Base-by-base conservation (phyloP, 139 green algal species). In the Pleodorina starrii region DNA sequence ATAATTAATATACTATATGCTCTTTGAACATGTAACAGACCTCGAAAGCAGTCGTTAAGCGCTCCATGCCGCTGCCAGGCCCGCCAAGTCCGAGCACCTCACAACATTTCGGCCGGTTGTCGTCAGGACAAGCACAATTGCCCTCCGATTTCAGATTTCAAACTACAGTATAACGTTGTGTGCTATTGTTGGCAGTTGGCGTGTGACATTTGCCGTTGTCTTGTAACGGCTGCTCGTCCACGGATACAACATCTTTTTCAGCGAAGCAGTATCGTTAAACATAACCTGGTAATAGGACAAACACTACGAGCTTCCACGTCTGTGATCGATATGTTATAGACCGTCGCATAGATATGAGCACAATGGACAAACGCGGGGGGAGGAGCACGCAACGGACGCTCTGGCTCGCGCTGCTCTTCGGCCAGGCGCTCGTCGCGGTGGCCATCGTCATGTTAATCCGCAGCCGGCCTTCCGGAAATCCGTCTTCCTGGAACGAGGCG, bases 371-470 rank as follows among this genome's bases (percentile, higher is more conserved):
- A 40, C 72, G 72, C 40, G 40, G 23, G 23, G 40, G 68, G 11
- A 50, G 59, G 25, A 46, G 29, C 19, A 44, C 40, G 59, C 57
- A 75, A 60, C 79, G 79, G 40, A 43, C n/a, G 25, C 43, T 87
- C 9, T 87, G 81, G 81, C n/a, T 77, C 1, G n/a, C 38, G 1
- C 81, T 87, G 27, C n/a, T 87, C 10, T n/a, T 44, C 0, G 81
- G 60, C 2, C 81, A 87, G 63, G 81, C 60, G 12, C 7, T 87
- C 2, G 81, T 87, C 0, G 81, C 81, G 11, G 81, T 77, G 7
- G 57, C 81, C 1, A 77, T 87, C 7, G 27, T 87, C 16, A 60
- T 87, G 42, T 43, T 87, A 1, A 29, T 87, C 5, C 81, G 79
- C 36, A 38, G 40, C 6, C 25, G 79, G 14, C 27, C 57, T 10